Evolutionary conservation across 345 rosid species (phyloP), one percentile per base, ranked within the genome.

Genomic region (Sapria himalayana): DNA sequence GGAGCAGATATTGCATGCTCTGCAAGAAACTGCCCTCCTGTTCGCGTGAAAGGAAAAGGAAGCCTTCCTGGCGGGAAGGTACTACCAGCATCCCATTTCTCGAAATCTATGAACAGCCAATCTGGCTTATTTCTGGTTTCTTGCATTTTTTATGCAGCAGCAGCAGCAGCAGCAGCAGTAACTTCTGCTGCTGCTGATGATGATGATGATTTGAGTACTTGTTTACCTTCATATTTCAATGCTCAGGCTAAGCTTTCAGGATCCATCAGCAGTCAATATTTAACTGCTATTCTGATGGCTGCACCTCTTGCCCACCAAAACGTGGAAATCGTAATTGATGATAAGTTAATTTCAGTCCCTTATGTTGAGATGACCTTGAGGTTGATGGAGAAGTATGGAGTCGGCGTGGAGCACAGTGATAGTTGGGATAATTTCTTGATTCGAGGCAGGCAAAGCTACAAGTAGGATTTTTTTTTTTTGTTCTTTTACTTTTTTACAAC

Each of bases 41-140:
- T 82, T 53, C 74, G 48, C 25, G 56, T 89, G 22, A 82, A 68
- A 22, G 81, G 59, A 51, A 74, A 72, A 36, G 94, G 94, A 57
- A 93, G 94, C 41, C 91, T 82, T 62, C 98, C 95, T 1, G 86
- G 95, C 43, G 98, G 93, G 40, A 89, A 74, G 93, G 95, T 82
- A 40, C 41, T n/a, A n/a, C n/a, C n/a, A n/a, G n/a, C n/a, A n/a
- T n/a, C n/a, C n/a, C n/a, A n/a, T n/a, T n/a, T n/a, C n/a, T n/a
- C n/a, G n/a, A n/a, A n/a, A n/a, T n/a, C n/a, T n/a, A n/a, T n/a
- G n/a, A n/a, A n/a, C n/a, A n/a, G n/a, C n/a, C n/a, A n/a, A n/a
- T n/a, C n/a, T n/a, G n/a, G n/a, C n/a, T n/a, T n/a, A n/a, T n/a
- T n/a, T n/a, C n/a, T n/a, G n/a, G n/a, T n/a, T n/a, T n/a, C n/a